phyloP scores from a whole-genome alignment of 805 yeast species.

The Nakazawaea ernobii region DNA sequence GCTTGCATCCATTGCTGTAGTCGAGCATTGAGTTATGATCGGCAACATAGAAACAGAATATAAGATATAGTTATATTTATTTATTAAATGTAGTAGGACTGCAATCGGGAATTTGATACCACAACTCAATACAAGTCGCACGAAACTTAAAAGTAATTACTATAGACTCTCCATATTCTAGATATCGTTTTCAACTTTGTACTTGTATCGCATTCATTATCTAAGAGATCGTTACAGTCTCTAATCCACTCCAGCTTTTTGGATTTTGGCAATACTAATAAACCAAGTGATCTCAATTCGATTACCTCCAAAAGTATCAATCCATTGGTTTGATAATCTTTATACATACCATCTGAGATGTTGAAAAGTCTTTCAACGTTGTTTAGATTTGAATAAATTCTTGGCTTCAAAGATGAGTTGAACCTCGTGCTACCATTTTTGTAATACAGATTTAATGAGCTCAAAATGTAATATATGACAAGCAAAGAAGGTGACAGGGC shows the following conservation, averaged over 20 bases:
- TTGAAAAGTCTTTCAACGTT: constrained; percentile 52
- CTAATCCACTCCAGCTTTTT: constrained; percentile 50
- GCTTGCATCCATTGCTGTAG: too few species aligned
- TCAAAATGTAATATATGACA: constrained; percentile 43
- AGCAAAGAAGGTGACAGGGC: constrained; percentile 80
- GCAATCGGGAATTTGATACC: too few species aligned
- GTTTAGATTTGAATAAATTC: constrained; percentile 41
- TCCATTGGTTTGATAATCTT: constrained; percentile 43
- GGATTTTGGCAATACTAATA: constrained; percentile 41
- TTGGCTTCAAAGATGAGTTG: constrained; percentile 30
- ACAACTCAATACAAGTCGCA: too few species aligned
- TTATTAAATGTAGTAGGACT: too few species aligned
- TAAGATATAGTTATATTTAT: too few species aligned
- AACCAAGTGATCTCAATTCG: constrained; percentile 47
- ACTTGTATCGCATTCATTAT: constrained; percentile 27
- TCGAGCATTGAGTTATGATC: too few species aligned
- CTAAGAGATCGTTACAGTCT: constrained; percentile 58
- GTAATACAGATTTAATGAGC: constrained; percentile 23
- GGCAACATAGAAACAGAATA: too few species aligned
- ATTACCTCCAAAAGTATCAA: constrained; percentile 61
- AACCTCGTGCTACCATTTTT: constrained; percentile 29
- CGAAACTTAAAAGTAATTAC: background rate
- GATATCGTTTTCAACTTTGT: constrained; percentile 42
- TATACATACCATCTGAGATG: constrained; percentile 15
- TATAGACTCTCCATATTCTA: constrained; percentile 59